These are phyloP conservation scores for Erythrophleum ivorense DNA, from an alignment of 331 rosid species.

Conservation along the genomic window DNA sequence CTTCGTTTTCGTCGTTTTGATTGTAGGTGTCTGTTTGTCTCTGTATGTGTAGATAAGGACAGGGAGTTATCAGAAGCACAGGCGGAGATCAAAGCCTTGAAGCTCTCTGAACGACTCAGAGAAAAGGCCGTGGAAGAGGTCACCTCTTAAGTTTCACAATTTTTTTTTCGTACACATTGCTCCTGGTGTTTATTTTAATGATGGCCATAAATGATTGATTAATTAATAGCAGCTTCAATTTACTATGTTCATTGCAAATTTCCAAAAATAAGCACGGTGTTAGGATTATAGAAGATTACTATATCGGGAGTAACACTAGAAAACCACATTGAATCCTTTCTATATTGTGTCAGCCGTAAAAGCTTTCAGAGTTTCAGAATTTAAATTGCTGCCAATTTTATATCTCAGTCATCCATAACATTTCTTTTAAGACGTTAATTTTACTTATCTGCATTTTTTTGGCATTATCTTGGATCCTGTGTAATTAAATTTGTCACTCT, in stretches of 20 bases:
- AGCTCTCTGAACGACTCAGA: conserved; percentile 83
- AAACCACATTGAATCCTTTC: not conserved
- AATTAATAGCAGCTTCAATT: not conserved
- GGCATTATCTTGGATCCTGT: not conserved
- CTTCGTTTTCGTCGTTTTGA: conserved; percentile 38
- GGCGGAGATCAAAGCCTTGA: conserved; percentile 98
- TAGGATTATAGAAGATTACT: not conserved
- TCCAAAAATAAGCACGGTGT: conserved; percentile 10
- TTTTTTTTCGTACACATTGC: not conserved
- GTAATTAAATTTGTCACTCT: conserved; percentile 12
- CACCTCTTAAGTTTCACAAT: conserved; percentile 24
- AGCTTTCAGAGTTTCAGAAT: not conserved
- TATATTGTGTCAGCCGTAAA: not conserved
- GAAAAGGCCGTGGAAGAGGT: conserved; percentile 99
- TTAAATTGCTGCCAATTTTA: conserved; percentile 17
- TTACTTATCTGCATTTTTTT: not conserved
- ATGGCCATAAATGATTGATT: not conserved
- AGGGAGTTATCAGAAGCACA: conserved; percentile 92
- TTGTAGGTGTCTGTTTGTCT: conserved; percentile 30
- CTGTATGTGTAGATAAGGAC: conserved; percentile 82
- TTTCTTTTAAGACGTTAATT: not conserved
- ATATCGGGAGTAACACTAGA: no score
- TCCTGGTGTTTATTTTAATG: not conserved
- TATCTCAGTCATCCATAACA: conserved; percentile 14
- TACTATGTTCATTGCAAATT: not conserved